Conservation (phyloP, 306 rosid species). For the Castanospermum australe region DNA sequence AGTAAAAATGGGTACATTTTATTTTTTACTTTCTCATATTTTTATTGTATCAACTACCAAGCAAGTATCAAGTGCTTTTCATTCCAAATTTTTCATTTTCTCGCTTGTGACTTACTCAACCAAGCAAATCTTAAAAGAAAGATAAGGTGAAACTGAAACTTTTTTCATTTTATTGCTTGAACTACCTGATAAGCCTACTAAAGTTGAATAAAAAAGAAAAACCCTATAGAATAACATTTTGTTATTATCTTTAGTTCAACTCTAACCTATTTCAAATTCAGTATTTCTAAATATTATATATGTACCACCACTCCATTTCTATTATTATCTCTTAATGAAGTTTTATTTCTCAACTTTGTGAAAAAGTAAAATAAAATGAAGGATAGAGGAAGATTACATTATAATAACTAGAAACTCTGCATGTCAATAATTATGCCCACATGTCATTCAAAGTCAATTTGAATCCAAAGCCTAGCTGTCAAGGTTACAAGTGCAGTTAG, state of each 20-base stretch:
- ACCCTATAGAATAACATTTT: background rate
- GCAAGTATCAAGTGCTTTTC: background rate
- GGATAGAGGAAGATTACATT: background rate
- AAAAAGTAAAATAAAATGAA: background rate
- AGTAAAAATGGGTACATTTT: too few species aligned
- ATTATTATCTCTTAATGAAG: background rate
- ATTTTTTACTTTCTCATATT: background rate
- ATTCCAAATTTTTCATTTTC: background rate
- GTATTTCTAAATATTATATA: background rate
- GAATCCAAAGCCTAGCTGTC: conserved; percentile 31
- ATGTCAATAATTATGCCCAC: conserved; percentile 26
- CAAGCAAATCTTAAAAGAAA: background rate
- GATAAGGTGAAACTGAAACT: background rate
- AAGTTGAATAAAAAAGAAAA: background rate
- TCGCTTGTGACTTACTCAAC: background rate
- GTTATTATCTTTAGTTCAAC: background rate
- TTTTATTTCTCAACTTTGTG: background rate
- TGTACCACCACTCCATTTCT: background rate
- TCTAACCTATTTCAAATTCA: background rate
- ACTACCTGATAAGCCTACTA: background rate
- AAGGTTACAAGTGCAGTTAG: conserved; percentile 17
- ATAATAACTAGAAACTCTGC: background rate
- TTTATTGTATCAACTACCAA: background rate
- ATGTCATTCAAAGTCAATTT: conserved; percentile 34
- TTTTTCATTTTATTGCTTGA: background rate